Evolutionary conservation across 2,329 filamentous ascomycete genomes (phyloP), one percentile per base, ranked within the genome.

Genomic region (Lasiodiplodia theobromae): DNA sequence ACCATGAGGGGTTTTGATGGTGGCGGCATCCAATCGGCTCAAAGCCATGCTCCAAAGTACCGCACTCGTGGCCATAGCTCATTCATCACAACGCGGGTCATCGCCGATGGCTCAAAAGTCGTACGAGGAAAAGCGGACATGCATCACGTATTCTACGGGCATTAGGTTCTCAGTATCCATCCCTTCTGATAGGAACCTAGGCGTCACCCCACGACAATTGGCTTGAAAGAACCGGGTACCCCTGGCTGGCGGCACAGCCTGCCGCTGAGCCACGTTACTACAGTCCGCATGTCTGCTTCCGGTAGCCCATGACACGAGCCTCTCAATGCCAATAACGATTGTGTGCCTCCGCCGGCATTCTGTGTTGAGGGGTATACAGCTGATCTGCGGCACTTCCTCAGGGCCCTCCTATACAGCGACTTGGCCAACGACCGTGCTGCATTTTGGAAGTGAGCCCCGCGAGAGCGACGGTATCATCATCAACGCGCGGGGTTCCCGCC

Each of bases 41-140:
- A 31, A 21, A 2, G 28, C 60, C 60, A 25, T 49, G 4, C 18
- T 38, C 58, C 21, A 53, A 64, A 31, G 60, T 52, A 64, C 60
- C 60, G 60, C 60, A 64, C 23, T 49, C 16, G 10, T 49, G 58
- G 58, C 40, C 58, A 63, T 49, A 51, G 58, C 58, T 49, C 40
- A 10, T 16, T 38, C 12, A 51, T 25, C 44, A 38, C 28, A 7
- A 47, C 47, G 47, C 60, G 51, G 47, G 21, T n/a, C 18, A 64
- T 64, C 60, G 60, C 60, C 60, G 60, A 64, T 64, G 28, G n/a
- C 12, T 11, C 28, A n/a, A 34, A 21, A 64, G 31, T 64, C 44
- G 60, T 64, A 64, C 28, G 60, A 64, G 12, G 31, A 64, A 38
- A 64, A 38, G 47, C 60, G 60, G 60, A 52, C 25, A 23, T 21